These are phyloP conservation scores for Plasmopara muralis DNA, from an alignment of 352 stramenopile genomes.

Conservation along the genomic window DNA sequence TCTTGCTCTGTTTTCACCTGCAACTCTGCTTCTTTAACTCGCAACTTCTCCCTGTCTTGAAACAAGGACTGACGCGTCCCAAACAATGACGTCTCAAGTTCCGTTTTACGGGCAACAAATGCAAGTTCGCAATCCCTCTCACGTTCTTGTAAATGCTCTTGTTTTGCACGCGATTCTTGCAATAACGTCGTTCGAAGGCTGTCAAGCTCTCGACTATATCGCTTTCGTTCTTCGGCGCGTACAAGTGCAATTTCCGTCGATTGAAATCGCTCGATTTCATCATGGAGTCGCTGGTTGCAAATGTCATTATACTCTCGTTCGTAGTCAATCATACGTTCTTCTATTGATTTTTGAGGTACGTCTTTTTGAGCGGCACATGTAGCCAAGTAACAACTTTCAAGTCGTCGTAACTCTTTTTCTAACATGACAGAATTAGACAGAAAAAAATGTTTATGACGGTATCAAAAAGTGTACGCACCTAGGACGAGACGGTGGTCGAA, in stretches of 20 bases:
- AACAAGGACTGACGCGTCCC: slow-evolving; percentile 57
- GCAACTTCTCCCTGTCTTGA: slow-evolving; percentile 55
- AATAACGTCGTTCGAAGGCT: slow-evolving; percentile 31
- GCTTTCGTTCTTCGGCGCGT: slow-evolving; percentile 54
- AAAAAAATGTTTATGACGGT: neutral
- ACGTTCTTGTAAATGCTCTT: slow-evolving; percentile 42
- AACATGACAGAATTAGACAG: neutral
- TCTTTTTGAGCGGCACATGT: slow-evolving; percentile 35
- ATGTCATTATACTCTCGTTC: slow-evolving; percentile 59
- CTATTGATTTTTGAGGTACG: slow-evolving; percentile 31
- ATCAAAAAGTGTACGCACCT: slow-evolving; percentile 13
- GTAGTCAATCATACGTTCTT: slow-evolving; percentile 62
- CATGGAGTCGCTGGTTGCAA: slow-evolving; percentile 41
- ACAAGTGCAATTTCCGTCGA: slow-evolving; percentile 44
- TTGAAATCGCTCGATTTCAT: slow-evolving; percentile 54
- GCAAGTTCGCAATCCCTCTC: slow-evolving; percentile 54
- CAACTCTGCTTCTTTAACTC: slow-evolving; percentile 43
- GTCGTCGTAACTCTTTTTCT: slow-evolving; percentile 60
- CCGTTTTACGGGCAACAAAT: slow-evolving; percentile 39
- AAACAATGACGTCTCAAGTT: slow-evolving; percentile 61
- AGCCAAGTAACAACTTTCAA: slow-evolving; percentile 54
- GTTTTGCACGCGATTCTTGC: slow-evolving; percentile 43
- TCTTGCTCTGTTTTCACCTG: slow-evolving; percentile 42
- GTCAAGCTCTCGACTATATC: slow-evolving; percentile 46
- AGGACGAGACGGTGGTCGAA: slow-evolving; percentile 55